These are phyloP conservation scores for Hypholoma fasciculare DNA, from an alignment of 768 basidiomycete genomes.

Conservation along the genomic window DNA sequence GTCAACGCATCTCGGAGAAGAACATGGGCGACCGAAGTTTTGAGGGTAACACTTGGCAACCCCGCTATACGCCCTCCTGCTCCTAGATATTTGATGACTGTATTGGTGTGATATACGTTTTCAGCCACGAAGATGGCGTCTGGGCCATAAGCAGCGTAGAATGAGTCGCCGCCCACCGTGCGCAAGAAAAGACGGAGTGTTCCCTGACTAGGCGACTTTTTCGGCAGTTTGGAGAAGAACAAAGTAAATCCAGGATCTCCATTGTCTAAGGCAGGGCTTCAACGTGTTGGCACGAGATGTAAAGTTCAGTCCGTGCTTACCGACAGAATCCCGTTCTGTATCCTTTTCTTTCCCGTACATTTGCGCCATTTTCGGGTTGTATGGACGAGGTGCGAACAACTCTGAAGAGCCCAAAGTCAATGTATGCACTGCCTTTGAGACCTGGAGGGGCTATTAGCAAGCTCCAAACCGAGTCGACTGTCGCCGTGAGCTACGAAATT, in stretches of 20 bases:
- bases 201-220: constrained; percentile 74
- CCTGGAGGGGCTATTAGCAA: no score
- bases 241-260: constrained; percentile 80
- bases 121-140: constrained; percentile 89
- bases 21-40: constrained; percentile 70
- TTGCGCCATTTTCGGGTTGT: constrained; percentile 38
- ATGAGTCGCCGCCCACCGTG: constrained; percentile 49
- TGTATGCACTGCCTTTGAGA: no score
- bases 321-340: constrained; percentile 21
- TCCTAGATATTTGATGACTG: constrained; percentile 92
- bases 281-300: neutral
- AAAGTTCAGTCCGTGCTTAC: neutral
- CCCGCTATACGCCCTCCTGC: constrained; percentile 54
- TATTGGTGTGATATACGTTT: constrained; percentile 83
- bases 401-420: no score
- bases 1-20: constrained; percentile 91
- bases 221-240: constrained; percentile 62
- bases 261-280: constrained; percentile 41
- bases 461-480: no score
- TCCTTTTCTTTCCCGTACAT: constrained; percentile 73
- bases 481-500: no score
- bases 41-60: constrained; percentile 79
- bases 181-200: constrained; percentile 89
- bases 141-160: constrained; percentile 84
- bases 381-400: no score